Evolutionary conservation across 805 yeast genomes (phyloP), one percentile per base, ranked within the genome.

Genomic region (Myxozyma nipponensis): DNA sequence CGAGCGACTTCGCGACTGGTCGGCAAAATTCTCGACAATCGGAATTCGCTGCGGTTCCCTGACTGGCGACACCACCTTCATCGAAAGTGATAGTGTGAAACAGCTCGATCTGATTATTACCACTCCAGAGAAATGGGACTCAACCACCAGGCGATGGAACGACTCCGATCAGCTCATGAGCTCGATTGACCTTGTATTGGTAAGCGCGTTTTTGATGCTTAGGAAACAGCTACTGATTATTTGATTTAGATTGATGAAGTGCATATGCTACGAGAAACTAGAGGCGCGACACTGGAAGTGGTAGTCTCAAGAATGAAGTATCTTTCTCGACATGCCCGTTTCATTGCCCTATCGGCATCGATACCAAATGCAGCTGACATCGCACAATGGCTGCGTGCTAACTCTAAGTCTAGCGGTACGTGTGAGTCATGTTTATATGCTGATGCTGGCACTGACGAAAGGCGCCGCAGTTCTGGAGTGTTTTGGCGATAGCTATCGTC

Each of bases 101-200:
- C 70, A 65, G n/a, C 72, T 80, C 1, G 75, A 76, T 49, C 69
- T 80, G 3, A 77, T 80, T 7, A 73, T 80, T 6, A 74, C 82
- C 1, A 80, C 84, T 1, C 83, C 84, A 3, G 84, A 80, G 61
- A 80, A 79, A 61, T 78, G 82, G 82, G 83, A 80, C 58, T 66
- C 75, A 39, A 64, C 78, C 49, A 77, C 83, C 0, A 66, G 83
- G 55, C 74, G 72, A 56, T 73, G 79, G 78, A 58, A 65, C 2
- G 79, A 77, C 55, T 74, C 44, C 24, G 53, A 49, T 22, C 68
- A 63, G 28, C 50, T 73, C 17, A 70, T 76, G 58, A 65, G 70
- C 62, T 60, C 74, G 58, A 59, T 76, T 46, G 70, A 72, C 62
- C 70, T 81, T 53, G 62, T 81, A 39, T 55, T 75, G 35, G 64